Conservation (phyloP, 805 yeast species). For the Candida corydali region DNA sequence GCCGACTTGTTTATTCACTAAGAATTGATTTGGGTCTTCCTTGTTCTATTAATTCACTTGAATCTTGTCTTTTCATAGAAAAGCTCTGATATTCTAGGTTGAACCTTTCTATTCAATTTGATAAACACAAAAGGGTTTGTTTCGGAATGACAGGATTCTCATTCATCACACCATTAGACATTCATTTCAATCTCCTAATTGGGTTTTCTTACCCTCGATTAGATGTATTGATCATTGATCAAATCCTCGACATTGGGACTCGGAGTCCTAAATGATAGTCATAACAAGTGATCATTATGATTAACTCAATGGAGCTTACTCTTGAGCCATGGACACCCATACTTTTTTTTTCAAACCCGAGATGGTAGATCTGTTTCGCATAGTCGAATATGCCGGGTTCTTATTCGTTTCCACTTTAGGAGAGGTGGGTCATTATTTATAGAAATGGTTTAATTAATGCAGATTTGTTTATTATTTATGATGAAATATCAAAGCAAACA, state of each 20-base stretch:
- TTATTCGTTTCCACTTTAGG: conserved; percentile 14
- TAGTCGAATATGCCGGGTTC: conserved; percentile 66
- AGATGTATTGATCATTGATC: no score
- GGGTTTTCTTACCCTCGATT: conserved; percentile 14
- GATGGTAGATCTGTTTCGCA: conserved; percentile 31
- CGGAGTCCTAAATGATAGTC: conserved; percentile 64
- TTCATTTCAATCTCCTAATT: conserved; percentile 11
- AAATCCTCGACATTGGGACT: conserved; percentile 59
- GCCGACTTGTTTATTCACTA: background rate
- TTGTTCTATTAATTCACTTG: conserved; percentile 3
- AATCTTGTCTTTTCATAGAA: conserved; percentile 3
- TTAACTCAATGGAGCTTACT: conserved; percentile 88
- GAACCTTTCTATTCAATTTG: no score
- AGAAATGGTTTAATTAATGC: conserved; percentile 1
- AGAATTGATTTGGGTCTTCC: background rate
- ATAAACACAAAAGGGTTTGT: no score
- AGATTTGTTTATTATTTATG: conserved; percentile 30
- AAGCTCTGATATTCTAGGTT: conserved; percentile 7
- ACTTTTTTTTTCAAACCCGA: conserved; percentile 16
- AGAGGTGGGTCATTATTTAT: conserved; percentile 15
- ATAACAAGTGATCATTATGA: conserved; percentile 54
- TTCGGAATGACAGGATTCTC: background rate
- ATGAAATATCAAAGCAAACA: conserved; percentile 76
- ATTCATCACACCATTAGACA: background rate
- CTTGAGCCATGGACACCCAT: conserved; percentile 59